These are phyloP conservation scores for Metarhizium sp. DNA, from an alignment of 2,329 filamentous ascomycete genomes.

Conservation along the genomic window DNA sequence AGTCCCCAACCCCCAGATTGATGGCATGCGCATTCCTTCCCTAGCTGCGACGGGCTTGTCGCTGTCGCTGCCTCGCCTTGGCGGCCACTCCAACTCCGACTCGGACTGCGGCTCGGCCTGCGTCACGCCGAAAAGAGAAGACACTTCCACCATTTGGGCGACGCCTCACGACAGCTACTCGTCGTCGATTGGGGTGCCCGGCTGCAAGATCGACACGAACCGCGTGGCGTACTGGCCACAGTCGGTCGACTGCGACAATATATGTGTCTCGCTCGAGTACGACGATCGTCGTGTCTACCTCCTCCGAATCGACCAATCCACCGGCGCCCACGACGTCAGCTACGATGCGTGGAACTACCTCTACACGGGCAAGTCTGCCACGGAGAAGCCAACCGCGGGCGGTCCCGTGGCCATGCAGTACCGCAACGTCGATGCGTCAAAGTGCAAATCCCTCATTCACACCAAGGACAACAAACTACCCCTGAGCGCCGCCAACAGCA, in stretches of 20 bases:
- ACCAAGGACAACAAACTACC: constrained; percentile 29
- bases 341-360: constrained; percentile 57
- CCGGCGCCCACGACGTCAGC: constrained; percentile 47
- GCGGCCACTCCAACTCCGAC: not conserved
- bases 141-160: constrained; percentile 18
- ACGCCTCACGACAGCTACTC: constrained; percentile 51
- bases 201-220: constrained; percentile 52
- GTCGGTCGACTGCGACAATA: constrained; percentile 43
- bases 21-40: not conserved
- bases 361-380: constrained; percentile 36
- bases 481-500: constrained; percentile 40
- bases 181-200: constrained; percentile 49
- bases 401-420: constrained; percentile 39
- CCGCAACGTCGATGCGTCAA: constrained; percentile 31
- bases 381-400: constrained; percentile 33
- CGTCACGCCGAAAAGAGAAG: constrained; percentile 2
- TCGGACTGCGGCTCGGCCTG: not conserved
- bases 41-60: not conserved
- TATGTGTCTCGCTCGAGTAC: constrained; percentile 45
- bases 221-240: constrained; percentile 52
- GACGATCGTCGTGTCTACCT: constrained; percentile 45
- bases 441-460: constrained; percentile 39
- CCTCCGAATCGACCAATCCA: constrained; percentile 47
- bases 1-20: too few relatives aligned
- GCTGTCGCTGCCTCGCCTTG: not conserved